Evolutionary conservation across 805 yeast genomes (phyloP), one percentile per base, ranked within the genome.

Genomic region (Ogataea thermomethanolica): DNA sequence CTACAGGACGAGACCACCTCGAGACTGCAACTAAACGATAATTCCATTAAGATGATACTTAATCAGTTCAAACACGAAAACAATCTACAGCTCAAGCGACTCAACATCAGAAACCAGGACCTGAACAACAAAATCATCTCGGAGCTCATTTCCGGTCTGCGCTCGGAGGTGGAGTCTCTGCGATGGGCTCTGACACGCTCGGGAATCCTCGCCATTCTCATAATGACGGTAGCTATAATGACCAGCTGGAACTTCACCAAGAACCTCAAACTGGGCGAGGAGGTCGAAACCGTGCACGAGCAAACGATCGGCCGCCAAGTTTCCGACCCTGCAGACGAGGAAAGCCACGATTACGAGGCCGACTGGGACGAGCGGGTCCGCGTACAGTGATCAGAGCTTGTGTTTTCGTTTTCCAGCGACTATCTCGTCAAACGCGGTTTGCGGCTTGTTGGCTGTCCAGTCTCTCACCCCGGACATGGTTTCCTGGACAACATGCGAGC

Each of bases 151-250:
- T 80, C 93, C 25, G 93, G 86, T 7, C 75, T 89, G 58, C 78
- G 87, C 56, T 81, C 93, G 0, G 93, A 88, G 41, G 85, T 88
- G 42, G 99, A 91, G 63, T 78, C 81, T 43, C 70, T 91, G 45
- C 72, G 98, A 53, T 91, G 99, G 99, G 88, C 87, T 55, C 78
- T 91, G 32, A 89, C 96, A 1, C 71, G 96, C 41, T 76, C 93
- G 59, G 97, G 97, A 8, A 67, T 93, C 25, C 69, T 85, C 31
- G 86, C 93, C 2, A 81, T 89, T 25, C 62, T 84, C 15, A 67
- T 80, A 1, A 70, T 83, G 46, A 85, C 85, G 1, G 74, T 78
- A 40, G 69, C 78, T 15, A 70, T 81, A 4, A 71, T 85, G 61
- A 74, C 79, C 49, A 76, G 80, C 33, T 63, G 65, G 60, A 60